Evolutionary conservation across 768 basidiomycete genomes (phyloP), one percentile per base, ranked within the genome.

Genomic region (Rhodotorula kratochvilovae): DNA sequence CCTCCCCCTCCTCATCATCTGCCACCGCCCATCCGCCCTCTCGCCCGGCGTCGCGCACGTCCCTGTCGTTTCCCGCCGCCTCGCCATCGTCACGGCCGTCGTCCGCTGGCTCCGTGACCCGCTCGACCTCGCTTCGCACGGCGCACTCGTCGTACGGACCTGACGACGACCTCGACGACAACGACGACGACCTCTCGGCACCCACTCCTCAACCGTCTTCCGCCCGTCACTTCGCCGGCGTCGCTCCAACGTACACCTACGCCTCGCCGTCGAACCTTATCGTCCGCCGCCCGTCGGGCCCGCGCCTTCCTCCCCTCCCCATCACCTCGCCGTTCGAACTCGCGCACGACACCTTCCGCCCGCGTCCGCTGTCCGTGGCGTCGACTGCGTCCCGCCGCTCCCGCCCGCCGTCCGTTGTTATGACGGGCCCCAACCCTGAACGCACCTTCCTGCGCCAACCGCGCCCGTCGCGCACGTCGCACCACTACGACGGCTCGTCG

Each of bases 321-420:
- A 11, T 29, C 16, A 21, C 33, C 11, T 31, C 39, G 10, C 50
- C 61, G 6, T 11, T 51, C 25, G 27, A 15, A 29, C 13, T 36
- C 15, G 33, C 29, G 17, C 45, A 61, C 61, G 60, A 61, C 46
- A 51, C 48, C 21, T 62, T 50, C 21, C 36, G 39, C 36, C 29
- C 36, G 4, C 51, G 50, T 4, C 39, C 61, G 17, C 33, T 36
- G 11, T 39, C 48, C 35, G 15, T 51, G 33, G 25, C 46, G 17
- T 53, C 51, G 35, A 31, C 50, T n/a, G 39, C 36, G 35, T 53
- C 50, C 1, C 61, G 61, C 19, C 42, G 39, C 29, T 1, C 36
- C 1, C 61, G 51, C 36, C 61, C 61, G 15, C 61, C 61, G 5
- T 42, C 61, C 27, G 42, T 63, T 51, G 42, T 63, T 51, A 23